These are phyloP conservation scores for Monotropa hypopitys DNA, from an alignment of 179 eudicot genomes.

Conservation along the genomic window DNA sequence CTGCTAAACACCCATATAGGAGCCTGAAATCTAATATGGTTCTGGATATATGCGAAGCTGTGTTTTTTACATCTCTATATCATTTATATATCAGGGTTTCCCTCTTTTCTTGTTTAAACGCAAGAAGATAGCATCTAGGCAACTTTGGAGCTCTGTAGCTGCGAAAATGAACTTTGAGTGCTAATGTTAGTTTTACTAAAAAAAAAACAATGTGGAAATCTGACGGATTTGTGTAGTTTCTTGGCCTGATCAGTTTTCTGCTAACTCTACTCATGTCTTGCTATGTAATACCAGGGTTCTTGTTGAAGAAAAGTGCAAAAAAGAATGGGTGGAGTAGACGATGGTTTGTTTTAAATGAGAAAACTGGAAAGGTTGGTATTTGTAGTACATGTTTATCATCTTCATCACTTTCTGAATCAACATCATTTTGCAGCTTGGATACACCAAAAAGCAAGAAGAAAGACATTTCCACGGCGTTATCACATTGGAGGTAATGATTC, in stretches of 20 bases:
- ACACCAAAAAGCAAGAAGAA: conserved; percentile 97
- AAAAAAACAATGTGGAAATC: not conserved
- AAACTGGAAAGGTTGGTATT: conserved; percentile 47
- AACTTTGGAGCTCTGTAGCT: not conserved
- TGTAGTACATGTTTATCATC: not conserved
- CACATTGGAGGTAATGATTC: conserved; percentile 72
- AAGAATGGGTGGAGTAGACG: conserved; percentile 76
- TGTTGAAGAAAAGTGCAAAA: conserved; percentile 89
- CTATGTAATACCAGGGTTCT: conserved; percentile 14
- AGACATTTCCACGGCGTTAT: conserved; percentile 89
- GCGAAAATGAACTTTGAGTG: not conserved
- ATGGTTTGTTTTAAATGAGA: conserved; percentile 95
- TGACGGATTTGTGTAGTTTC: not conserved
- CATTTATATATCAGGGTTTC: too few relatives aligned
- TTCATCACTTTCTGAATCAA: not conserved
- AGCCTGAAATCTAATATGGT: too few relatives aligned
- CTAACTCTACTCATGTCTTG: not conserved
- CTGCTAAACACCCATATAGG: too few relatives aligned
- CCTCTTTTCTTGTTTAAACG: not conserved
- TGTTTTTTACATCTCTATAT: too few relatives aligned
- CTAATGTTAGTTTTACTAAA: not conserved
- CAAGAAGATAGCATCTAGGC: not conserved
- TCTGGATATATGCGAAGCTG: too few relatives aligned
- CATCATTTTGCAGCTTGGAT: conserved; percentile 76
- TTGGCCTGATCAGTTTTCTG: not conserved